Conservation (phyloP, 1,139 yeast genomes). For the Zhuliangozyma parablackwelliae region DNA sequence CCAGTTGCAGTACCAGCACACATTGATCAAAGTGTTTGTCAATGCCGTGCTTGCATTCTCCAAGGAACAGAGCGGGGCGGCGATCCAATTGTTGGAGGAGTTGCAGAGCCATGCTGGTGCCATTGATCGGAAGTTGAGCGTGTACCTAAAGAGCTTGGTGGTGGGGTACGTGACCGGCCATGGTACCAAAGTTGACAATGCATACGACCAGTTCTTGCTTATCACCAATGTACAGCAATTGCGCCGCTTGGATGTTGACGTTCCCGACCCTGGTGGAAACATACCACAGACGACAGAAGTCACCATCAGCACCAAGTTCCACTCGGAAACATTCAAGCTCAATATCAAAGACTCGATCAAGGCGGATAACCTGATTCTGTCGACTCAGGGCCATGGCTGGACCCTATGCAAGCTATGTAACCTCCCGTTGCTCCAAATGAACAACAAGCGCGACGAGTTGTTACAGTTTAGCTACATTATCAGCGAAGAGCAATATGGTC, state of each 20-base stretch:
- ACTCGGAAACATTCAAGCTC: conserved; percentile 24
- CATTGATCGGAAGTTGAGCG: conserved; percentile 13
- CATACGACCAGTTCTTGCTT: conserved; percentile 25
- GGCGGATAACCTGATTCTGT: conserved; percentile 15
- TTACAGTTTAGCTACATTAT: conserved; percentile 26
- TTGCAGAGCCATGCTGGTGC: conserved; percentile 3
- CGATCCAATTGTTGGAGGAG: background rate
- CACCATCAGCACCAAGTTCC: conserved; percentile 22
- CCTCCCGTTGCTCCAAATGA: conserved; percentile 34
- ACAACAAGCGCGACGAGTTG: conserved; percentile 32
- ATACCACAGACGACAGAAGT: conserved; percentile 15
- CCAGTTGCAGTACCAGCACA: conserved; percentile 23
- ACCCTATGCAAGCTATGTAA: conserved; percentile 32
- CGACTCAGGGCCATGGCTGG: conserved; percentile 36
- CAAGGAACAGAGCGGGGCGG: conserved; percentile 2
- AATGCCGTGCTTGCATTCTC: conserved; percentile 13
- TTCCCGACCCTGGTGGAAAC: background rate
- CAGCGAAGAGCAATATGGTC: conserved; percentile 9
- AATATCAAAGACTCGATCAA: conserved; percentile 11
- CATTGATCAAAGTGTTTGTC: conserved; percentile 20
- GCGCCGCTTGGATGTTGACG: conserved; percentile 4
- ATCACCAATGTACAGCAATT: conserved; percentile 17
- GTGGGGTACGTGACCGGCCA: conserved; percentile 9
- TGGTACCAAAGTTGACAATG: conserved; percentile 7
- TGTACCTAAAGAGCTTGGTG: conserved; percentile 16